Percentiles rank a stretch among this genome's conserved stretches.
These are phyloP conservation scores for Saturnispora besseyi DNA, from an alignment of 805 yeast species.

Conservation along the genomic window DNA sequence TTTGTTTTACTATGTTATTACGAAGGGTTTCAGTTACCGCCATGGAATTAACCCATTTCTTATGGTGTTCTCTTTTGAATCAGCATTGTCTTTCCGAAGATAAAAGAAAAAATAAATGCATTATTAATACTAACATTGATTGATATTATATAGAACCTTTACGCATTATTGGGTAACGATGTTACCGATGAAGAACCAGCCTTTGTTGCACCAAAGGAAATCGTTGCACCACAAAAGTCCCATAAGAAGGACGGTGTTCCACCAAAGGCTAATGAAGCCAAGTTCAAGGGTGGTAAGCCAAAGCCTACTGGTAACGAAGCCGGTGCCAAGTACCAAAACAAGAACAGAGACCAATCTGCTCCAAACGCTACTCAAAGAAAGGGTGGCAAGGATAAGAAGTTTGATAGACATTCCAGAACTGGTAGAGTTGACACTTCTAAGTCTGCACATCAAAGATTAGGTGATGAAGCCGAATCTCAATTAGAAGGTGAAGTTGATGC, in stretches of 20 bases:
- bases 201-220: slow-evolving; percentile 53
- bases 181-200: slow-evolving; percentile 68
- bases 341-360: slow-evolving; percentile 57
- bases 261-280: slow-evolving; percentile 70
- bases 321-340: slow-evolving; percentile 63
- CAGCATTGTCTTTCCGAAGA: too few species aligned
- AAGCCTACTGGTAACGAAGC: slow-evolving; percentile 84
- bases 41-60: too few species aligned
- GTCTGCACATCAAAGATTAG: slow-evolving; percentile 83
- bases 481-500: slow-evolving; percentile 48
- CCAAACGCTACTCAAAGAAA: slow-evolving; percentile 39
- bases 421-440: slow-evolving; percentile 79
- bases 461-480: slow-evolving; percentile 55
- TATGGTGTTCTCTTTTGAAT: too few species aligned
- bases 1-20: too few species aligned
- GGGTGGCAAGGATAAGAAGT: slow-evolving; percentile 43
- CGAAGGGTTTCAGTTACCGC: too few species aligned
- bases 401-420: slow-evolving; percentile 82
- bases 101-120: too few species aligned
- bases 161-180: slow-evolving; percentile 80
- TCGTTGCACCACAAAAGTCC: slow-evolving; percentile 74
- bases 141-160: slow-evolving; percentile 49
- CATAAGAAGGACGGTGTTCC: slow-evolving; percentile 81
- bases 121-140: neutral
- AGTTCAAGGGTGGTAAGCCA: slow-evolving; percentile 61